A percentile compares a stretch with the other conserved stretches of the same genome.
These are phyloP conservation scores for Papilionanthe hybrid DNA, from an alignment of 116 monocot species.

Conservation along the genomic window DNA sequence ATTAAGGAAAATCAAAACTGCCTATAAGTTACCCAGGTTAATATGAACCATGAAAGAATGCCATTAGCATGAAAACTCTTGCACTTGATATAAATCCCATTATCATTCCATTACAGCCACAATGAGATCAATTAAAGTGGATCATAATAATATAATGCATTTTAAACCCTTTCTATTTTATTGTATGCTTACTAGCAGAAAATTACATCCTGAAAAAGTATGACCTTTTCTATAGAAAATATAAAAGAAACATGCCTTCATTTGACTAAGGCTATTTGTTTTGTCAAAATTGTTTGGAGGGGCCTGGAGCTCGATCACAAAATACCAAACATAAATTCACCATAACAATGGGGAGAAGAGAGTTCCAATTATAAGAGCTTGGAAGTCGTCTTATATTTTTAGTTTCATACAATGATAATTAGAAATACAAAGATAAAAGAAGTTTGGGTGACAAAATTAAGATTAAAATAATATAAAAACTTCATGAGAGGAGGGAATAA, in stretches of 20 bases:
- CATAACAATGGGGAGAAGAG: not conserved
- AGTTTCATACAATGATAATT: not conserved
- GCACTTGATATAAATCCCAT: not conserved
- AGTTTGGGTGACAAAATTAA: not conserved
- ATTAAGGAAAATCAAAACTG: not conserved
- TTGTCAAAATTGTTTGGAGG: not conserved
- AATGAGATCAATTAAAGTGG: not conserved
- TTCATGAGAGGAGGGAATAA: not conserved
- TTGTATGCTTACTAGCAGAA: not conserved
- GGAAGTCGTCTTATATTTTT: not conserved
- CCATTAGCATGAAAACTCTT: not conserved
- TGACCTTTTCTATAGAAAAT: not conserved
- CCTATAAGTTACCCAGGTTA: not conserved
- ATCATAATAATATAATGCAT: not conserved
- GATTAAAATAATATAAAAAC: not conserved
- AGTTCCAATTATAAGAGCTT: not conserved
- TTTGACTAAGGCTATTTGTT: not conserved
- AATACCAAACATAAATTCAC: not conserved
- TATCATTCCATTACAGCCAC: not conserved
- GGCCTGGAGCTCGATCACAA: not conserved
- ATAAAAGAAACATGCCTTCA: not conserved
- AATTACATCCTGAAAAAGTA: not conserved
- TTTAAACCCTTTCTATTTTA: not conserved
- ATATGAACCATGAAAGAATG: not conserved
- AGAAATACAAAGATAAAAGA: not conserved